These are phyloP conservation scores for Ophiosphaerella herpotricha DNA, from an alignment of 2,329 filamentous ascomycete species.

Conservation along the genomic window DNA sequence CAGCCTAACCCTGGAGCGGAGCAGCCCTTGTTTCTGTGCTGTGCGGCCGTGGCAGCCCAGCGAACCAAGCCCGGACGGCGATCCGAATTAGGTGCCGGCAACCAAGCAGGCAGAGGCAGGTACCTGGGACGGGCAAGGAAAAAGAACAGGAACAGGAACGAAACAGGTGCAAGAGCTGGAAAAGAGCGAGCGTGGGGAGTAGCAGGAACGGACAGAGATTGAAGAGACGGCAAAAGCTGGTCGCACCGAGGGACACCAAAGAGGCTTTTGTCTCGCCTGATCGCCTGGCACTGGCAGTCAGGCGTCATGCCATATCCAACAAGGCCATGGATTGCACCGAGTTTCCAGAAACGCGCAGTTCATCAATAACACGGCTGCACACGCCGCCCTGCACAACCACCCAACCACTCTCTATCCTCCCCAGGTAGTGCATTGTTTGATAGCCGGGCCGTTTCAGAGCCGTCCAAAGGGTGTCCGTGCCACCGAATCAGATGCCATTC, in stretches of 20 bases:
- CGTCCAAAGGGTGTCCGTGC: slow-evolving; percentile 7
- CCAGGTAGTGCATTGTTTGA: not conserved
- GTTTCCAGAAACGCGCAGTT: slow-evolving; percentile 1
- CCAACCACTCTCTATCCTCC: not conserved
- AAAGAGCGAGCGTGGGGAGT: slow-evolving; percentile 30
- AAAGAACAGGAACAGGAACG: no score
- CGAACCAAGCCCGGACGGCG: slow-evolving; percentile 14
- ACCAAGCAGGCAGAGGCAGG: slow-evolving; percentile 1
- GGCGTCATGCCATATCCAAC: no score
- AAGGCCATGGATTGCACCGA: slow-evolving; percentile 3
- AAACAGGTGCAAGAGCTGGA: not conserved
- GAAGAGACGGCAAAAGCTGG: slow-evolving; percentile 15
- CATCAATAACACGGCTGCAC: not conserved
- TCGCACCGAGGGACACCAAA: slow-evolving; percentile 18
- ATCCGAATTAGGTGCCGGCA: slow-evolving; percentile 16
- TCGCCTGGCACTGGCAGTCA: slow-evolving; percentile 19
- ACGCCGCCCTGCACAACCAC: slow-evolving; percentile 16
- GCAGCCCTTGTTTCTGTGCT: slow-evolving; percentile 10
- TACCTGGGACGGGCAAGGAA: no score
- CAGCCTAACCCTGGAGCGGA: slow-evolving; percentile 1
- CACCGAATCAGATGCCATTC: slow-evolving; percentile 3
- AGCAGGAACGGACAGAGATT: slow-evolving; percentile 5
- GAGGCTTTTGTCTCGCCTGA: slow-evolving; percentile 33
- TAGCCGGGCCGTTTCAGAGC: slow-evolving; percentile 14
- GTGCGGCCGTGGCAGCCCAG: slow-evolving; percentile 15